Base-by-base conservation (phyloP, 106 monocot species). In the Acanthochlamys bracteata region DNA sequence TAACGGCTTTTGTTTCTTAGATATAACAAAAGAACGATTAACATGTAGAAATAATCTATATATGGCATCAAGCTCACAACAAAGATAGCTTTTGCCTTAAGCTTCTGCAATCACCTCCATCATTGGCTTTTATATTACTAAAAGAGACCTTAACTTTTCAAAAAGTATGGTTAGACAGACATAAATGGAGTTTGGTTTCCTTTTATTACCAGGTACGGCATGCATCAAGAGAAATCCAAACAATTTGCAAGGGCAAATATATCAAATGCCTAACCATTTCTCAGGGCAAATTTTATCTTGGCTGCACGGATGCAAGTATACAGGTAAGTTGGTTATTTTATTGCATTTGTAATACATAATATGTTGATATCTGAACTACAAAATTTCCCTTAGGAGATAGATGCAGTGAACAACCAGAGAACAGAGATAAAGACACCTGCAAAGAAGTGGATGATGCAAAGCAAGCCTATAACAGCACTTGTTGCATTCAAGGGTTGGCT, bases 281-380 rank as follows among this genome's bases (percentile, higher is more conserved):
- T 66, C 85, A 83, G 71, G 74, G 80, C 23, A 91, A 79, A 75
- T 25, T 81, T 62, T 98, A 83, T 63, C 52, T 85, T 64, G 96
- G 96, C 19, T 91, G 91, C 63, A 53, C 71, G 20, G 91, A 98
- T 71, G 84, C 85, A 53, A 98, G 96, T 65, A 85, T 98, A 64
- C 82, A 85, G 88, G 96, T 98, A 43, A 25, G 73, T 75, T 53
- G 39, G 6, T 25, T 54, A 21, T 25, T 39, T 52, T 57, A 63
- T 64, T 19, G 12, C 13, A 47, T 40, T 16, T 55, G n/a, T 4
- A 1, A 53, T 69, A 11, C n/a, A 25, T 12, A 60, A 4, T 59
- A 40, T 11, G 21, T 53, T 12, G 59, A 17, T 69, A 55, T 21
- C 15, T 57, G 11, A 53, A 21, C 43, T 24, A 16, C 12, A 27